Evolutionary conservation across 306 rosid genomes (phyloP).

Genomic region (Trifolium fragiferum): DNA sequence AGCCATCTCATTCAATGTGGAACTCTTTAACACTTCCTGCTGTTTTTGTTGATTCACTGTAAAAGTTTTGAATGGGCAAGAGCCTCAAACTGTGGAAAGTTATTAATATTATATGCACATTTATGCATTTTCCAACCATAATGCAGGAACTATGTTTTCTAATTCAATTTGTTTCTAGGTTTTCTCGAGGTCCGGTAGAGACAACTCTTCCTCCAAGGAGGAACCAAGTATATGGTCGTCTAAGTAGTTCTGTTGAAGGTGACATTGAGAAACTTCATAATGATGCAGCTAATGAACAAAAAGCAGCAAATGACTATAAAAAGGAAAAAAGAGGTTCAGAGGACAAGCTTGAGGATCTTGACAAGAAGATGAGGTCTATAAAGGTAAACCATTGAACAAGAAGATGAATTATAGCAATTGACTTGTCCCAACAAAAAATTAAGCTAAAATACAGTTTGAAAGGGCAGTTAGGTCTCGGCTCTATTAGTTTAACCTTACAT

Average conservation of each 20-base stretch:
- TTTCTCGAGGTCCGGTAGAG: slow-evolving; percentile 77
- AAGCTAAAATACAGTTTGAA: background rate
- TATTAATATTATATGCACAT: background rate
- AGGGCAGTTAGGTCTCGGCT: background rate
- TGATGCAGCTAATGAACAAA: slow-evolving; percentile 46
- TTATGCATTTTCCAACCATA: slow-evolving; percentile 14
- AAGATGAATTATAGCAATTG: no score
- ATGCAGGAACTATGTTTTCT: slow-evolving; percentile 20
- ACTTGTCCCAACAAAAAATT: background rate
- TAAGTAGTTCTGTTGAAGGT: slow-evolving; percentile 70
- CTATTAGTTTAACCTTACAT: background rate
- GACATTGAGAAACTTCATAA: slow-evolving; percentile 54
- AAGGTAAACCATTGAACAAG: slow-evolving; percentile 48
- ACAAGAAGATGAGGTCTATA: slow-evolving; percentile 41
- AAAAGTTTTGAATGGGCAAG: slow-evolving; percentile 11
- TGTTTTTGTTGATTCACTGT: background rate
- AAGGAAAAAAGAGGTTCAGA: slow-evolving; percentile 69
- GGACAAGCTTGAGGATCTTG: slow-evolving; percentile 55
- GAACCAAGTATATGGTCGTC: slow-evolving; percentile 54
- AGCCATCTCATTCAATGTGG: no score
- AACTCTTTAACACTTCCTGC: background rate
- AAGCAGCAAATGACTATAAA: slow-evolving; percentile 49
- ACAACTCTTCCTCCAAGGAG: slow-evolving; percentile 63
- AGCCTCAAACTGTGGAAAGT: slow-evolving; percentile 10
- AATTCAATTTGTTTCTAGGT: slow-evolving; percentile 55